phyloP scores from a whole-genome alignment of 2,329 filamentous ascomycete species.

The Elsinoe ampelina region DNA sequence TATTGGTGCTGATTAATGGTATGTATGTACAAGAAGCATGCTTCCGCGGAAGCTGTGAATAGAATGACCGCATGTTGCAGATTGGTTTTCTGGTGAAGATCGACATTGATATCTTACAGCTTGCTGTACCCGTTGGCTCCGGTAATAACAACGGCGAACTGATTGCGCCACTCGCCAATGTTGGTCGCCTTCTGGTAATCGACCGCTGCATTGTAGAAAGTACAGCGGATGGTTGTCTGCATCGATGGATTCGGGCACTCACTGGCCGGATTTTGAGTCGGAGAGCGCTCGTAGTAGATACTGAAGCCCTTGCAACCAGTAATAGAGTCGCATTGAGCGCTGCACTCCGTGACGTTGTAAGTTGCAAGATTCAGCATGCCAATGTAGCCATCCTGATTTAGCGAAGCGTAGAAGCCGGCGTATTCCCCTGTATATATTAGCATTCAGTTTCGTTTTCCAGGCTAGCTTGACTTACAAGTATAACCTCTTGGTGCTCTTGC shows the following conservation, averaged over 20 bases:
- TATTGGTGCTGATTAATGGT: too few relatives aligned
- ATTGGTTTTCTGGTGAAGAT: too few relatives aligned
- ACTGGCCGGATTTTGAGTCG: slow-evolving; percentile 24
- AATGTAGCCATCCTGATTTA: slow-evolving; percentile 4
- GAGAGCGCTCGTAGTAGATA: slow-evolving; percentile 26
- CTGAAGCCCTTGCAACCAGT: slow-evolving; percentile 20
- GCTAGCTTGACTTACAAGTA: neutral
- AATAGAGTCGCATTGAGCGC: slow-evolving; percentile 17
- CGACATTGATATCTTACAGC: neutral
- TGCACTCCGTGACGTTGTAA: slow-evolving; percentile 20
- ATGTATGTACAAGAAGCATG: neutral
- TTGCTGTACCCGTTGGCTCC: slow-evolving; percentile 33
- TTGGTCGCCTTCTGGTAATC: slow-evolving; percentile 25
- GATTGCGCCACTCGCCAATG: slow-evolving; percentile 25
- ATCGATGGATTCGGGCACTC: slow-evolving; percentile 27
- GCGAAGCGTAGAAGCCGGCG: slow-evolving; percentile 4
- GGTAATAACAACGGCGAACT: slow-evolving; percentile 33
- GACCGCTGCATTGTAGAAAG: slow-evolving; percentile 15
- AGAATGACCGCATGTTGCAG: too few relatives aligned
- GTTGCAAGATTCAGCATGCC: neutral
- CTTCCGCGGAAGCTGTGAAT: too few relatives aligned
- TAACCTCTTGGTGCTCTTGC: neutral
- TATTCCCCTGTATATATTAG: neutral
- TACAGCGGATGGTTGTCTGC: slow-evolving; percentile 5
- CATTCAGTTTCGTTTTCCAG: too few relatives aligned